Conservation (phyloP, 345 rosid genomes). For the Nephelium lappaceum region DNA sequence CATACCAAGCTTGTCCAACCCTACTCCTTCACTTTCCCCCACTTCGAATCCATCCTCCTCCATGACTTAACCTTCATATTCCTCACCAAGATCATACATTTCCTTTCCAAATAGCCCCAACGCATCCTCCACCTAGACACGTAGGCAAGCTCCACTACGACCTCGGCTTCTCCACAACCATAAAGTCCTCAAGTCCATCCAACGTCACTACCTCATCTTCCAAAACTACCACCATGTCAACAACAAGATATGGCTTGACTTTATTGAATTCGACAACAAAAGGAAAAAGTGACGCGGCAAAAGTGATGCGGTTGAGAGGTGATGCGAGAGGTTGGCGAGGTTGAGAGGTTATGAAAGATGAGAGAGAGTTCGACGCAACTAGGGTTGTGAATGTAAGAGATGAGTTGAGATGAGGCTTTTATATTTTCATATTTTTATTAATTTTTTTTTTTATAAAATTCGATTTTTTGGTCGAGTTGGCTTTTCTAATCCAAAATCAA, state of each 20-base stretch:
- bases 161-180: slow-evolving; percentile 91
- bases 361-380: too few species aligned
- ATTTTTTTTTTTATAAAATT: too few species aligned
- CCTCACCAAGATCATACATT: slow-evolving; percentile 57
- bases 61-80: slow-evolving; percentile 74
- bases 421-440: too few species aligned
- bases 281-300: too few species aligned
- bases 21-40: slow-evolving; percentile 45
- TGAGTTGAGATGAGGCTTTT: too few species aligned
- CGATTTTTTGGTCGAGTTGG: too few species aligned
- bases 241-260: slow-evolving; percentile 76
- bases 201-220: slow-evolving; percentile 65
- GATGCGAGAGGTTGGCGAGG: too few species aligned
- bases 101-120: slow-evolving; percentile 69
- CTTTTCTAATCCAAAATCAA: too few species aligned
- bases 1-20: slow-evolving; percentile 63
- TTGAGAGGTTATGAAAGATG: too few species aligned
- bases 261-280: slow-evolving; percentile 42
- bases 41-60: slow-evolving; percentile 55
- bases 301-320: too few species aligned
- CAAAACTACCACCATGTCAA: slow-evolving; percentile 62
- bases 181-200: slow-evolving; percentile 54
- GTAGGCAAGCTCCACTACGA: slow-evolving; percentile 81
- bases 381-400: too few species aligned
- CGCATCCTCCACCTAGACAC: slow-evolving; percentile 63